A percentile compares a stretch with the other conserved stretches of the same genome.
Evolutionary conservation across 129 eudicot genomes (phyloP).

Genomic region (Calendula officinalis): DNA sequence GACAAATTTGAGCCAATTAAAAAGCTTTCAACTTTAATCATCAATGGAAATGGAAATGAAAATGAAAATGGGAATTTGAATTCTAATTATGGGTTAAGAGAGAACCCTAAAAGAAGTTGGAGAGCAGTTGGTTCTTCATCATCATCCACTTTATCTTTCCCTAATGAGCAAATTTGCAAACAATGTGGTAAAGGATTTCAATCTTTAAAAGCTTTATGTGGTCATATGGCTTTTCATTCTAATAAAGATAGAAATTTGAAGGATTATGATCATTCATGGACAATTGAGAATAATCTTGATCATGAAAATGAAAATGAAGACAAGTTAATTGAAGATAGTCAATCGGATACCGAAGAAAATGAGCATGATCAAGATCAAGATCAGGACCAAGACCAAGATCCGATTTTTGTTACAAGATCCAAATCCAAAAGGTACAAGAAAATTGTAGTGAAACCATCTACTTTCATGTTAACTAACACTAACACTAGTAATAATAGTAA

Average conservation of each 20-base stretch:
- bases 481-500: conserved; percentile 36
- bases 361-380: conserved; percentile 28
- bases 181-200: conserved; percentile 96
- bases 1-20: conserved; percentile 43
- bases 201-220: conserved; percentile 88
- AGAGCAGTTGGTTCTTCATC: conserved; percentile 54
- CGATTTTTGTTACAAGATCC: conserved; percentile 47
- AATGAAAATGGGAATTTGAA: conserved; percentile 34
- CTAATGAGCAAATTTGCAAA: conserved; percentile 67
- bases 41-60: conserved; percentile 17
- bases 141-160: conserved; percentile 41
- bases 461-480: conserved; percentile 35
- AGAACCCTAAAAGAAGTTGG: conserved; percentile 95
- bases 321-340: conserved; percentile 48
- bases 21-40: conserved; percentile 37
- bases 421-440: conserved; percentile 57
- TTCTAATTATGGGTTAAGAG: conserved; percentile 70
- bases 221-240: conserved; percentile 96
- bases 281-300: conserved; percentile 48
- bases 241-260: conserved; percentile 59
- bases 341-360: conserved; percentile 61
- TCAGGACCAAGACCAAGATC: background rate
- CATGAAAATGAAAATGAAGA: conserved; percentile 6
- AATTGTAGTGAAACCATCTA: conserved; percentile 36
- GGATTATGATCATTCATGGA: conserved; percentile 71